A percentile compares a stretch with the other conserved stretches of the same genome.
These are phyloP conservation scores for Globisporangium irregulare DNA, from an alignment of 352 stramenopile genomes.

Conservation along the genomic window DNA sequence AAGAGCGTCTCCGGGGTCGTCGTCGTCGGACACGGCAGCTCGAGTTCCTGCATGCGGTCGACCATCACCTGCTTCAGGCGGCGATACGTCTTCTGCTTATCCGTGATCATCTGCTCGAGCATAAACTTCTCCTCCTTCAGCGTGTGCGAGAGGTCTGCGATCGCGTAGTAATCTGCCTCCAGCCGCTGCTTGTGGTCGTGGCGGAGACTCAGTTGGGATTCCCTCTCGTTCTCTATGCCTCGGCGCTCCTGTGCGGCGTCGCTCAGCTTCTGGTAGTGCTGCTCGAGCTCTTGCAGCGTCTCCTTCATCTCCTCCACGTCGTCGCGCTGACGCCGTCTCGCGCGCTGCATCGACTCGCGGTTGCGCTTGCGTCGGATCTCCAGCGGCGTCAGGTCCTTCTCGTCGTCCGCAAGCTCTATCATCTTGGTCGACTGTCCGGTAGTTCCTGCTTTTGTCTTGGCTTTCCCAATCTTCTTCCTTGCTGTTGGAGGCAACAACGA, in stretches of 20 bases:
- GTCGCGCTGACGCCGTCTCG: slow-evolving; percentile 39
- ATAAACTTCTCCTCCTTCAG: slow-evolving; percentile 67
- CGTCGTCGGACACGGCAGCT: slow-evolving; percentile 34
- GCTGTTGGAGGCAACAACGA: background rate
- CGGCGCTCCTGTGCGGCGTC: slow-evolving; percentile 30
- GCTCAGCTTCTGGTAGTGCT: slow-evolving; percentile 40
- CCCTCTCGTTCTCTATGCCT: background rate
- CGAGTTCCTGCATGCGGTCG: slow-evolving; percentile 43
- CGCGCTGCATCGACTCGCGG: slow-evolving; percentile 54
- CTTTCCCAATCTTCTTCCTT: slow-evolving; percentile 11
- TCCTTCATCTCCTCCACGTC: slow-evolving; percentile 50
- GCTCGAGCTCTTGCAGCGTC: slow-evolving; percentile 43
- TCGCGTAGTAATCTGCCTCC: slow-evolving; percentile 46
- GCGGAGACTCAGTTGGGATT: background rate
- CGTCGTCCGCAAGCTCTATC: slow-evolving; percentile 21
- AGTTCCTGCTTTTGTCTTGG: background rate
- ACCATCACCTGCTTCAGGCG: slow-evolving; percentile 27
- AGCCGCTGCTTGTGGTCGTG: slow-evolving; percentile 10
- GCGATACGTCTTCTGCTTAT: slow-evolving; percentile 23
- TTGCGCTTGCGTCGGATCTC: slow-evolving; percentile 55
- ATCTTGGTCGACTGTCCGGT: background rate
- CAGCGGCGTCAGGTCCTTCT: slow-evolving; percentile 39
- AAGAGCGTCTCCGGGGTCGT: slow-evolving; percentile 28
- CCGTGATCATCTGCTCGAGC: slow-evolving; percentile 29
- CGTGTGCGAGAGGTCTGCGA: slow-evolving; percentile 51